Conservation (phyloP, 106 monocot genomes). For the Cymbidium sinense region DNA sequence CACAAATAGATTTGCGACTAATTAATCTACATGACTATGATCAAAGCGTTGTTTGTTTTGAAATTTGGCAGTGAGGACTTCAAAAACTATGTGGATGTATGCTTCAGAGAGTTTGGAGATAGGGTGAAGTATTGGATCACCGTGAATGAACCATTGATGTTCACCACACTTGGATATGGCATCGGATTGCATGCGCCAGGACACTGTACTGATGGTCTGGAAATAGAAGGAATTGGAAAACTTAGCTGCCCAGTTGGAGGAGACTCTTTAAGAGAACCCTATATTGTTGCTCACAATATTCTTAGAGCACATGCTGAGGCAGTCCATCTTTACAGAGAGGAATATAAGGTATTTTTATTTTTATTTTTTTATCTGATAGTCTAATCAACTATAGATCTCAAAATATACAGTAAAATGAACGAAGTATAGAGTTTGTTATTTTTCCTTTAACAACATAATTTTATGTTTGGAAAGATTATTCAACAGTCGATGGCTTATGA, state of each 20-base stretch:
- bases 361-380: no score
- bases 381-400: no score
- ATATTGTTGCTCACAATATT: constrained; percentile 15
- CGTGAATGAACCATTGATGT: constrained; percentile 19
- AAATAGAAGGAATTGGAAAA: no score
- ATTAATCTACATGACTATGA: no score
- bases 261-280: constrained; percentile 23
- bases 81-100: constrained; percentile 12
- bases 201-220: constrained; percentile 10
- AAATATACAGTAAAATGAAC: no score
- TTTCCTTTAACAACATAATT: no score
- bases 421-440: no score
- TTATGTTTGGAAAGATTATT: no score
- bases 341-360: constrained; percentile 18
- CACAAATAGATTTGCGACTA: no score
- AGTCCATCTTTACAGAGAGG: constrained; percentile 11
- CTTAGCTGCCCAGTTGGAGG: constrained; percentile 17
- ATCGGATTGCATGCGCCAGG: constrained; percentile 15
- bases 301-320: constrained; percentile 22
- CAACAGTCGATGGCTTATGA: no score
- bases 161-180: constrained; percentile 11
- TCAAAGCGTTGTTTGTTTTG: background rate
- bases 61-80: constrained; percentile 16
- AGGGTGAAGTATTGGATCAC: constrained; percentile 27
- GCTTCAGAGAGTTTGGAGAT: constrained; percentile 23